Evolutionary conservation across 306 rosid genomes (phyloP), one percentile per base, ranked within the genome.

Genomic region (Sicyos edulis): DNA sequence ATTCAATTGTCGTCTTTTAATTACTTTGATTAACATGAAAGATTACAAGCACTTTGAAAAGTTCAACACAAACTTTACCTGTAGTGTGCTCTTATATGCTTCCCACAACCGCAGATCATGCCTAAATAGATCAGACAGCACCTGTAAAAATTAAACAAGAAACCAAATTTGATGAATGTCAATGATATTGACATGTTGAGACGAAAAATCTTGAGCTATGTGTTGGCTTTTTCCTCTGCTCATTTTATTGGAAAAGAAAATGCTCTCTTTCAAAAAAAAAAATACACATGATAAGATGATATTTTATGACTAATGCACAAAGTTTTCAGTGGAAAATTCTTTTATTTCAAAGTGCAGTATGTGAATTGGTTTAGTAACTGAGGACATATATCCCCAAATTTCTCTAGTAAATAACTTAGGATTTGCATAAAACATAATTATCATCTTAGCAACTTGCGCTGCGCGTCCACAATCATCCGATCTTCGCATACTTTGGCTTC

Each of bases 61-160:
- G 49, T 57, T 64, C 19, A 47, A 65, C 62, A 59, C 70, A 63
- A 51, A 54, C 15, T 63, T 54, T 83, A 93, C 99, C 99, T 86
- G 91, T 71, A 93, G 78, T 50, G 96, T 88, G 64, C 72, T 78
- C 80, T 89, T 81, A 70, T 93, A 91, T 0, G 97, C 97, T 77
- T 88, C 85, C 97, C 96, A 93, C 73, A 91, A 75, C 72, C 95
- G 88, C 80, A 85, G 71, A 79, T 93, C 96, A 15, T 83, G 91
- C 37, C 75, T 82, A 82, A 93, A 93, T 32, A 93, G 86, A 85
- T 93, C 95, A 44, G 91, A 93, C 54, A 91, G 91, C 75, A 93
- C 96, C 97, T 87, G 80, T n/a, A 37, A 75, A 74, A 62, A 74
- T 7, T 29, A 54, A 75, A 77, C 74, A 72, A 24, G 59, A 73